These are phyloP conservation scores for Phytophthora pinifolia DNA, from an alignment of 352 stramenopile species.

Conservation along the genomic window DNA sequence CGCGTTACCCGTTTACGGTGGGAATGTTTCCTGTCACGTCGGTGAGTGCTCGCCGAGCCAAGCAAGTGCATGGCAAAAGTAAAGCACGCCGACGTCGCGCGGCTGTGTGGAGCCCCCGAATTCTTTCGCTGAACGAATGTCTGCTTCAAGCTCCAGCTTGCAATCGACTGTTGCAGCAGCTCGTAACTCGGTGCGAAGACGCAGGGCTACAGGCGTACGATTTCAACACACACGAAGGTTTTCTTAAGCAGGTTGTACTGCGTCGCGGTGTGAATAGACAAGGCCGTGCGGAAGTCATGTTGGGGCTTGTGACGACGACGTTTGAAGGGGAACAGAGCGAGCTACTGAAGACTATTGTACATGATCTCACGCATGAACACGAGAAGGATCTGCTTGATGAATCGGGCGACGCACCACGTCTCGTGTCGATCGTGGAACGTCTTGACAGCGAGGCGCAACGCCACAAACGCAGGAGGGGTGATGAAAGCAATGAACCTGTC, in stretches of 20 bases:
- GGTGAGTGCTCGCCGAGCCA: slow-evolving; percentile 42
- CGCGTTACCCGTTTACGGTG: slow-evolving; percentile 53
- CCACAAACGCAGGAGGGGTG: slow-evolving; percentile 22
- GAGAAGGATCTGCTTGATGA: slow-evolving; percentile 1
- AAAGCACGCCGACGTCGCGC: slow-evolving; percentile 26
- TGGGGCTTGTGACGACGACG: slow-evolving; percentile 61
- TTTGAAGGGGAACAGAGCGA: slow-evolving; percentile 39
- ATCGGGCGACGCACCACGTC: slow-evolving; percentile 3
- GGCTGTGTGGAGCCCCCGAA: slow-evolving; percentile 55
- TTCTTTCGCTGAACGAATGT: slow-evolving; percentile 69
- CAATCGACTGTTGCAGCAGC: slow-evolving; percentile 44
- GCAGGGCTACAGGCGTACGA: slow-evolving; percentile 52
- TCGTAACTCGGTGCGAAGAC: slow-evolving; percentile 34
- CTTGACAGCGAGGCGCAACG: slow-evolving; percentile 62
- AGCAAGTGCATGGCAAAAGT: slow-evolving; percentile 35
- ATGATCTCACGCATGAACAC: slow-evolving; percentile 28
- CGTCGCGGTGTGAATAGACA: slow-evolving; percentile 39
- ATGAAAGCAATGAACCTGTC: not conserved
- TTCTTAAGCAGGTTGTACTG: slow-evolving; percentile 71
- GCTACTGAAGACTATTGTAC: slow-evolving; percentile 34
- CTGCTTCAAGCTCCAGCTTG: slow-evolving; percentile 44
- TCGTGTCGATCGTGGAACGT: slow-evolving; percentile 69
- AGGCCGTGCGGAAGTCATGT: slow-evolving; percentile 50
- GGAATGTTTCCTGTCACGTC: slow-evolving; percentile 67
- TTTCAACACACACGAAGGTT: slow-evolving; percentile 55